Evolutionary conservation across 345 rosid species (phyloP), one percentile per base, ranked within the genome.

Genomic region (Ailanthus altissimus): DNA sequence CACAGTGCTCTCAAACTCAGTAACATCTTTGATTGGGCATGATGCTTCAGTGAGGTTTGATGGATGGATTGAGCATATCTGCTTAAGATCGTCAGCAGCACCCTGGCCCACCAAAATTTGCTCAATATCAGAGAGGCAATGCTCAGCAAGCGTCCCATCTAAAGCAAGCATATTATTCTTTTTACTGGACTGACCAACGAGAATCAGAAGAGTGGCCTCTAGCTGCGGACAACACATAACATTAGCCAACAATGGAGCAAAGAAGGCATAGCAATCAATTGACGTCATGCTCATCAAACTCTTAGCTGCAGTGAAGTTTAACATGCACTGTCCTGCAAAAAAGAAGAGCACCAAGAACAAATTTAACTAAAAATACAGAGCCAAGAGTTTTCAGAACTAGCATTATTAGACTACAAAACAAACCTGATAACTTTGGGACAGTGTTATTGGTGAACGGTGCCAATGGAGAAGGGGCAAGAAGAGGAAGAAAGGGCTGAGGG

Each of bases 171-270:
- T 62, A 40, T 92, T 87, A 3, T 90, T 90, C 25, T 80, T 81
- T 85, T 88, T 85, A 72, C 99, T 96, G 43, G 90, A 91, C 77
- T 88, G 90, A 16, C 97, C 99, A 18, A 93, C 86, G 49, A 92
- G 92, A 54, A 96, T 93, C 32, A 88, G 75, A 43, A 96, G 83
- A 4, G 94, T 86, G 45, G 97, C 99, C 70, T 88, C 90, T 25
- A 93, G 75, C 87, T 96, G 99, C 12, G 99, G 99, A 83, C 99
- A 96, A 78, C 99, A 96, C 83, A 93, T 90, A 65, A 93, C 98
- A 65, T 96, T 91, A 15, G 99, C 98, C 77, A 93, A 79, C 76
- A 90, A 76, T 2, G 98, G 94, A 53, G 99, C 99, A 56, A 96
- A 92, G 63, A 85, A 80, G 16, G 87, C 83, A 83, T 81, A 90